phyloP scores from a whole-genome alignment of 2,329 filamentous ascomycete species.

The Aspergillus sp. region DNA sequence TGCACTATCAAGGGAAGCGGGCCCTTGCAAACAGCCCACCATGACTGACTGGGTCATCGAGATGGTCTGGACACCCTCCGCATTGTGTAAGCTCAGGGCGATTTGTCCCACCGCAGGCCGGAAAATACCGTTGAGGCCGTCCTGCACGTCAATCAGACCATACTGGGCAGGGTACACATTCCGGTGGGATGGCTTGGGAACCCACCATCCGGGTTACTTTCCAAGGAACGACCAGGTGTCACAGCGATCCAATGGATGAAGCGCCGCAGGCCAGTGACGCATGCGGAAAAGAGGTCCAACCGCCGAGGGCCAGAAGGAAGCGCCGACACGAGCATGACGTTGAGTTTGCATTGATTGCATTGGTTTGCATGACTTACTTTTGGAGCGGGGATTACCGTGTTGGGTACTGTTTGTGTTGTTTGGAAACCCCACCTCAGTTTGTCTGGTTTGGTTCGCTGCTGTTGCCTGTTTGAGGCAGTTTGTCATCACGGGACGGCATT shows the following conservation, averaged over 20 bases:
- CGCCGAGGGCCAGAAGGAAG: neutral
- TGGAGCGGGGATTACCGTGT: constrained; percentile 12
- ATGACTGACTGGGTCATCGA: neutral
- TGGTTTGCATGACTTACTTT: neutral
- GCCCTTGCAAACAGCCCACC: constrained; percentile 2
- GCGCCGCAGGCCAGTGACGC: neutral
- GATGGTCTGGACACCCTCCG: neutral
- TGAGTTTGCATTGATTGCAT: constrained; percentile 17
- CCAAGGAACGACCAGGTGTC: neutral
- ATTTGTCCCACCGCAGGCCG: neutral
- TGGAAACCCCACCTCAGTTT: neutral
- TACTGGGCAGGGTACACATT: neutral
- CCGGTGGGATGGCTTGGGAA: constrained; percentile 3
- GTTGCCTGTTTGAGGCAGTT: constrained; percentile 10
- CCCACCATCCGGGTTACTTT: neutral
- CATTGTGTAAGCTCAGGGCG: neutral
- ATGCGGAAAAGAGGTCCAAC: constrained; percentile 6
- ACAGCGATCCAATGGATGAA: neutral
- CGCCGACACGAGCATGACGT: constrained; percentile 15
- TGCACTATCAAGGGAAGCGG: neutral
- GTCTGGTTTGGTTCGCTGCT: constrained; percentile 4
- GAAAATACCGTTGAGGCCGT: neutral
- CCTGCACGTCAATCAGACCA: neutral
- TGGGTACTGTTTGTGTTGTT: constrained; percentile 20
- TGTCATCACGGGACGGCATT: neutral